These are phyloP conservation scores for Scenedesmus sp. DNA, from an alignment of 163 green algal genomes.

Conservation along the genomic window DNA sequence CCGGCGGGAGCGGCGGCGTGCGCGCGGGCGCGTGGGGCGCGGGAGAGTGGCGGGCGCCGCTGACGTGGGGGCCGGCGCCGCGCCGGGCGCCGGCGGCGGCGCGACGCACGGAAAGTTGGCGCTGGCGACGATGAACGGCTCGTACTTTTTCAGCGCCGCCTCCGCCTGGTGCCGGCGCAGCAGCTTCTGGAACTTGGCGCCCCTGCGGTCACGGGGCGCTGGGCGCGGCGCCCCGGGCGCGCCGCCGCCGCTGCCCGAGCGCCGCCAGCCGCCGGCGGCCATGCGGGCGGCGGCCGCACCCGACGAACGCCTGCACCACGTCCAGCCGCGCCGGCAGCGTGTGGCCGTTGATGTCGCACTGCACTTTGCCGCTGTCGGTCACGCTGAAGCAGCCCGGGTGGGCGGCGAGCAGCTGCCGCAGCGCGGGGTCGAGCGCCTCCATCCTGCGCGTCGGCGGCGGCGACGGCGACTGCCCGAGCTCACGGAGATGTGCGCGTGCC, in stretches of 20 bases:
- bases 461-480: no score
- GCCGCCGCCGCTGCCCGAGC: background rate
- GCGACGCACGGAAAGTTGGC: conserved; percentile 74
- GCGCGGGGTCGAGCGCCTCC: conserved; percentile 43
- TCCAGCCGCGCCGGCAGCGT: conserved; percentile 58
- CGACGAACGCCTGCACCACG: conserved; percentile 62
- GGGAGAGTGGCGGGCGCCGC: background rate
- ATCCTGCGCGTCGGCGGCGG: no score
- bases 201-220: conserved; percentile 43
- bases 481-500: no score
- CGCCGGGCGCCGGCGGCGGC: no score
- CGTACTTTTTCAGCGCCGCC: conserved; percentile 65
- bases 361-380: conserved; percentile 63
- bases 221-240: background rate
- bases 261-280: background rate
- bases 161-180: conserved; percentile 55
- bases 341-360: conserved; percentile 75
- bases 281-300: conserved; percentile 51
- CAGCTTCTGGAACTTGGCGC: conserved; percentile 71
- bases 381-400: conserved; percentile 47
- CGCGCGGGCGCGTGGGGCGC: no score
- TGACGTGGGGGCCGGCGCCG: background rate
- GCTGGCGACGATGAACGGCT: conserved; percentile 73
- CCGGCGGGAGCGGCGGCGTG: no score
- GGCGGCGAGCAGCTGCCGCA: conserved; percentile 47